phyloP scores from a whole-genome alignment of 2,329 filamentous ascomycete species.

The Laburnicola sp. region DNA sequence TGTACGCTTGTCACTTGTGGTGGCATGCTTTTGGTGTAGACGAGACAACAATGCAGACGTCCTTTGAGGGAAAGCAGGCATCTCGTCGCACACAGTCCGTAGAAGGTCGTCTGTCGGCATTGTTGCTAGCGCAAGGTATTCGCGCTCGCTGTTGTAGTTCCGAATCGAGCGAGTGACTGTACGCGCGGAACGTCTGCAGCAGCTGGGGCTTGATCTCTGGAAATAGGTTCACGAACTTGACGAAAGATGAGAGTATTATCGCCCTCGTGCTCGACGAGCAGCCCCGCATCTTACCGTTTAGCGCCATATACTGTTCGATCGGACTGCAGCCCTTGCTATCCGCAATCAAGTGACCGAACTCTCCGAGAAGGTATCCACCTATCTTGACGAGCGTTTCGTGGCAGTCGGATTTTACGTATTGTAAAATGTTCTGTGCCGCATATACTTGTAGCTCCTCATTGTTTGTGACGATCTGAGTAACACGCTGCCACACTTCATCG shows the following conservation, averaged over 20 bases:
- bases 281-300: slow-evolving; percentile 85
- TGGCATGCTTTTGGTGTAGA: slow-evolving; percentile 90
- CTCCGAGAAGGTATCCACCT: slow-evolving; percentile 90
- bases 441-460: slow-evolving; percentile 98
- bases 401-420: slow-evolving; percentile 92
- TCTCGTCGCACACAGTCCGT: slow-evolving; percentile 93
- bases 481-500: slow-evolving; percentile 98
- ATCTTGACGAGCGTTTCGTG: slow-evolving; percentile 98
- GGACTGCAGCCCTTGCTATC: slow-evolving; percentile 91
- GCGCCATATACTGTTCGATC: slow-evolving; percentile 92
- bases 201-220: slow-evolving; percentile 97
- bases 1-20: slow-evolving; percentile 90
- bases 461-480: slow-evolving; percentile 98
- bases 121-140: slow-evolving; percentile 84
- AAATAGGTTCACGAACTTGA: slow-evolving; percentile 98
- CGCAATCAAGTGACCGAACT: slow-evolving; percentile 95
- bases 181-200: slow-evolving; percentile 83
- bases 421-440: slow-evolving; percentile 87
- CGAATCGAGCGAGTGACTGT: slow-evolving; percentile 92
- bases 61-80: slow-evolving; percentile 96
- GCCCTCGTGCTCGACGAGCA: slow-evolving; percentile 88
- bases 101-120: slow-evolving; percentile 88
- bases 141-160: slow-evolving; percentile 95
- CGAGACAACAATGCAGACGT: slow-evolving; percentile 89
- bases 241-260: slow-evolving; percentile 91